Evolutionary conservation across 2,329 filamentous ascomycete genomes (phyloP), one percentile per base, ranked within the genome.

Genomic region (Triangularia verruculosa): DNA sequence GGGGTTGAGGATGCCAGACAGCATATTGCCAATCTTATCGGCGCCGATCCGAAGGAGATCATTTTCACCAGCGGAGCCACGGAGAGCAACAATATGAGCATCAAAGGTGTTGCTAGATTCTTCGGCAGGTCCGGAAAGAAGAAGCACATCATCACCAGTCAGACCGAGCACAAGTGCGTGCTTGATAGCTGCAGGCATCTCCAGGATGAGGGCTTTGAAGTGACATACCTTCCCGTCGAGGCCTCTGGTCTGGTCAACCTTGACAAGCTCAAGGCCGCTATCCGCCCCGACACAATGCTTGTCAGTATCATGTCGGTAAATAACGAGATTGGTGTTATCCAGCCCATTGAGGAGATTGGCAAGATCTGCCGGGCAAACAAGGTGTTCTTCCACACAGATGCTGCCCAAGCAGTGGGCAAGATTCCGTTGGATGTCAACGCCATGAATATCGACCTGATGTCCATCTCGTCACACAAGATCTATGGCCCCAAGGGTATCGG

Each of bases 271-370:
- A 90, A 96, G 78, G 90, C 88, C 22, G 92, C 94, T 24, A 96
- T 99, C 67, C 87, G 91, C 65, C 93, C 93, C 0, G 93, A 98
- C 65, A 99, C 95, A 13, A 89, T 87, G 52, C 80, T 99, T 28
- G 93, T 98, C 77, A 97, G 93, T 74, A 91, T 99, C 77, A 99
- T 99, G 95, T 89, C 95, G 0, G 95, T 99, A 73, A 99, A 99
- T 82, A 99, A 99, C 77, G 95, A 99, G 79, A 98, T 99, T 72
- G 95, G 95, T 73, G 95, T 99, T n/a, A 96, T 99, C 64, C 95
- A 99, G 78, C 95, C 95, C 0, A 79, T 99, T 64, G 91, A 92
- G 71, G 87, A 97, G 79, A 99, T 99, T 74, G 95, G 95, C 73
- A 90, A 89, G 78, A 82, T 99, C 13, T 99, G 95, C 78, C 88